Evolutionary conservation across 2,329 filamentous ascomycete genomes (phyloP), one percentile per base, ranked within the genome.

Genomic region (Fusarium equiseti): DNA sequence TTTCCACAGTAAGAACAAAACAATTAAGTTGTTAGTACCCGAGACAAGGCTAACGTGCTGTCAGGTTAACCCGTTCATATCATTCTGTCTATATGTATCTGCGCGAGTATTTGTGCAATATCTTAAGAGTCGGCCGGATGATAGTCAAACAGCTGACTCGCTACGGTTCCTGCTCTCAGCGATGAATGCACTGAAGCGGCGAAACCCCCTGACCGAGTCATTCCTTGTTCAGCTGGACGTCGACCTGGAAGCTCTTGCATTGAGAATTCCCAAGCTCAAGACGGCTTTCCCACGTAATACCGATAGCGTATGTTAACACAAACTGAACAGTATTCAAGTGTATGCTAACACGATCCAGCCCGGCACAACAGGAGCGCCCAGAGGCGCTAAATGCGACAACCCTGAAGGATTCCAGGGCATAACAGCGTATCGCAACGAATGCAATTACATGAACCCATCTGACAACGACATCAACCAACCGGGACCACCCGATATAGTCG

Each of bases 81-180:
- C 94, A 0, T 98, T 98, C 80, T 97, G 94, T 77, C 87, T 99
- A 45, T 98, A 98, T 75, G 95, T 98, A n/a, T 92, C 95, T 13
- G 93, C 95, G 24, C 89, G 96, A 54, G 95, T 98, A 0, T 98
- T 98, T 77, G 91, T 98, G 10, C 95, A 98, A 78, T 98, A 97
- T 76, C 86, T 98, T n/a, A 98, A 97, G 80, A 96, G 92, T 60
- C 88, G 92, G n/a, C 94, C 95, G 1, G 91, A 95, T 31, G 95
- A 98, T 79, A 89, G 86, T 76, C 92, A 89, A 79, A 92, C 89
- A 71, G 89, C 85, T 20, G 91, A 95, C 59, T 95, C 94, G 0
- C 83, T 98, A n/a, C 91, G 95, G 59, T 98, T 99, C 78, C 86
- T 98, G 18, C 86, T 98, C 4, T 90, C 91, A 22, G 95, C 95